A percentile compares a stretch with the other conserved stretches of the same genome.
Conservation (phyloP, 2,329 filamentous ascomycete genomes). For the Plenodomus tracheiphilus region DNA sequence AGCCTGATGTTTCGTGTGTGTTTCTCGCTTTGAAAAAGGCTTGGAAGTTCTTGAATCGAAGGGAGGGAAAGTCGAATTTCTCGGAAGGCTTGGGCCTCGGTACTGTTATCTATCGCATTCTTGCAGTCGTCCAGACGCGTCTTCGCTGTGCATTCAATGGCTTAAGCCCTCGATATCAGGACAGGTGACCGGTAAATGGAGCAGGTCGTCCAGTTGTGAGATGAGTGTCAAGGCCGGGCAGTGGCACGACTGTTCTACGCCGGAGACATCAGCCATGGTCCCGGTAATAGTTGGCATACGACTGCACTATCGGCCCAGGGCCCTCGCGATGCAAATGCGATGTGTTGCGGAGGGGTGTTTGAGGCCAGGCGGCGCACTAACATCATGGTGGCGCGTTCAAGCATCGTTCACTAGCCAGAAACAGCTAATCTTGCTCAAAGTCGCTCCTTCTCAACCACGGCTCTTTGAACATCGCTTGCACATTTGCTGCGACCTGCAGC, state of each 20-base stretch:
- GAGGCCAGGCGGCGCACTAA: conserved; percentile 10
- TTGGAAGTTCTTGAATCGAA: background rate
- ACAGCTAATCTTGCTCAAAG: conserved; percentile 35
- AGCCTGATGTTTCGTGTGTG: conserved; percentile 11
- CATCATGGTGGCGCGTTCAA: conserved; percentile 16
- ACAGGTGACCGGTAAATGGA: background rate
- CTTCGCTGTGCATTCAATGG: background rate
- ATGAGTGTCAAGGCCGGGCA: background rate
- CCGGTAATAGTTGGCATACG: conserved; percentile 14
- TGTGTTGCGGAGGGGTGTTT: conserved; percentile 8
- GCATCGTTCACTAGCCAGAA: conserved; percentile 22
- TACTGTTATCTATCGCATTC: background rate
- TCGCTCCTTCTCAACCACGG: conserved; percentile 21
- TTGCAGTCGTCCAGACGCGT: background rate
- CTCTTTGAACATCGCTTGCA: conserved; percentile 14
- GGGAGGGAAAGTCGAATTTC: background rate
- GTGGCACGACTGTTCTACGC: conserved; percentile 1
- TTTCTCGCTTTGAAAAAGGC: background rate
- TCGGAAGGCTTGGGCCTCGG: background rate
- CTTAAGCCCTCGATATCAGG: background rate
- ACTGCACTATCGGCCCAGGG: conserved; percentile 11
- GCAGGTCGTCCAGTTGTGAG: conserved; percentile 3
- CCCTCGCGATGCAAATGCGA: conserved; percentile 13
- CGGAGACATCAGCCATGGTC: conserved; percentile 14
- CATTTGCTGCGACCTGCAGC: conserved; percentile 5